Base-by-base conservation (phyloP, 2,329 filamentous ascomycete species). In the Aspergillus udagawae region DNA sequence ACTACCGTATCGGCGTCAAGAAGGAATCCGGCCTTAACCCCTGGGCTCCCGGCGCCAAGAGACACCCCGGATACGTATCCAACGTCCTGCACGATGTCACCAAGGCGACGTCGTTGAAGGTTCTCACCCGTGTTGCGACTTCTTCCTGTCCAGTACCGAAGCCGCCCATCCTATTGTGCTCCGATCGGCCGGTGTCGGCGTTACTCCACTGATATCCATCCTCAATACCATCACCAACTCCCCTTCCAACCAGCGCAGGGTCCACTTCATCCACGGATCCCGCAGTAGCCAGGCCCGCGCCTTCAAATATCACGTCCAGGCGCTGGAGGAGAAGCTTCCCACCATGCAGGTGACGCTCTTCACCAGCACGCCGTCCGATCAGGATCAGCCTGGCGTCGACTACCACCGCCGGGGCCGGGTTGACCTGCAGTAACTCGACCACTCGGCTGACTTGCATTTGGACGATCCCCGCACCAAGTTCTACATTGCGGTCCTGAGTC, bases 1-100 rank as follows among this genome's bases (percentile, higher is more conserved):
- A 85, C 72, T 89, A 89, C 73, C 83, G 89, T 29, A 86, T 91
- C 73, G 88, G 82, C 51, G 81, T 92, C 56, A 90, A 90, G 79
- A 83, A 80, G 58, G 87, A 91, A 66, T 70, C 76, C 2, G 86
- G 85, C 3, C 67, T 84, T 14, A 75, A 79, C 50, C 51, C 75
- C 50, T 69, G 76, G 2, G 74, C 81, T n/a, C 73, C 78, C 1
- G 51, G 73, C 49, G 77, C 79, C 21, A 73, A 76, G 62, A 73
- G 80, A 21, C 79, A 85, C 64, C 82, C 85, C 0, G 88, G 89
- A 27, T 81, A 86, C 58, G 81, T 92, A 20, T 90, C 51, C 51
- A 91, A 90, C 67, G 75, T 88, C 44, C 77, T 92, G 38, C 85
- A 91, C 67, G 82, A 86, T 61, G 73, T 76, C 20, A 82, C 85